Evolutionary conservation across 2,329 filamentous ascomycete species (phyloP).

Genomic region (Colletotrichum sansevieriae): DNA sequence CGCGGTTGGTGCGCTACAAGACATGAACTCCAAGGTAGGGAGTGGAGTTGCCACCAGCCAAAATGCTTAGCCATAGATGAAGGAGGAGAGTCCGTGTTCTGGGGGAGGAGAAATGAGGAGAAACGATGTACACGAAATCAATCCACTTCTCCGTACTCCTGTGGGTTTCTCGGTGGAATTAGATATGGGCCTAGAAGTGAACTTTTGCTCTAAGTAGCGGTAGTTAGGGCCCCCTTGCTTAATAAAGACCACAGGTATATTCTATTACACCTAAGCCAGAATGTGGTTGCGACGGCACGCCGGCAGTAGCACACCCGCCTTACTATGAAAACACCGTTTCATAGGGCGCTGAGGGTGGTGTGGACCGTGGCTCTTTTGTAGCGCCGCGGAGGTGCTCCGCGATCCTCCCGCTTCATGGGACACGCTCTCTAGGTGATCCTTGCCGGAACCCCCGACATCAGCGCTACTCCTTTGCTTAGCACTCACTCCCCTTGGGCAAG

Average conservation of each 20-base stretch:
- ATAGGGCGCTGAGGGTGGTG: no score
- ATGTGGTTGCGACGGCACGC: background rate
- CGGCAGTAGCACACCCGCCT: constrained; percentile 1
- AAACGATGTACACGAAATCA: background rate
- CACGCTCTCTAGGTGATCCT: constrained; percentile 4
- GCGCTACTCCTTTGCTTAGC: background rate
- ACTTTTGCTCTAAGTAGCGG: constrained; percentile 5
- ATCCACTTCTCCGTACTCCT: background rate
- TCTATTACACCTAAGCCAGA: no score
- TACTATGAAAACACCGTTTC: background rate
- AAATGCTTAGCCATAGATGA: constrained; percentile 23
- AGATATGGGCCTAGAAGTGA: constrained; percentile 14
- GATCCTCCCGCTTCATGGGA: constrained; percentile 30
- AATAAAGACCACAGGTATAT: no score
- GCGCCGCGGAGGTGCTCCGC: constrained; percentile 22
- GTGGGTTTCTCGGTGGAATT: constrained; percentile 21
- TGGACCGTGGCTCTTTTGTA: constrained; percentile 7
- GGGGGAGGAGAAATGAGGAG: constrained; percentile 15
- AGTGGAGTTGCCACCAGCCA: constrained; percentile 16
- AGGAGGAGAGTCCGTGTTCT: constrained; percentile 2
- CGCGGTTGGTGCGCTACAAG: constrained; percentile 24
- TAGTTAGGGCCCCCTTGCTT: no score
- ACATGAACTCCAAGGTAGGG: no score
- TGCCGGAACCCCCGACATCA: constrained; percentile 13
- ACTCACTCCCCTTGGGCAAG: background rate